phyloP scores from a whole-genome alignment of 1,284 basidiomycete genomes.

The Fomitopsis betulina region DNA sequence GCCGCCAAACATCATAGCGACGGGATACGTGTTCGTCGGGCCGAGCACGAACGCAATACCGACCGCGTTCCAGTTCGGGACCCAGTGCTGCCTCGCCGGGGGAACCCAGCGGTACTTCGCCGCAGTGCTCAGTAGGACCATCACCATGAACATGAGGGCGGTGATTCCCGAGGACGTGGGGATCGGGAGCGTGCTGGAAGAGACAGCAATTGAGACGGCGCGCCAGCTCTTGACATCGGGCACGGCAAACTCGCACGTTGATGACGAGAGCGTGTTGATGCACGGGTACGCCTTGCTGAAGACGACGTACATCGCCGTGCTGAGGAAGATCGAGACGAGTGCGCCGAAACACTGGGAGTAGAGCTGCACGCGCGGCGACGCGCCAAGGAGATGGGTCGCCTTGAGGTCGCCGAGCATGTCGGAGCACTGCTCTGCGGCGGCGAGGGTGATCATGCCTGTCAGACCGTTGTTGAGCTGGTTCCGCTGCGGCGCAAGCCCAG shows the following conservation, averaged over 20 bases:
- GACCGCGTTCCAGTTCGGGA: slow-evolving; percentile 12
- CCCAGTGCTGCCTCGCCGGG: slow-evolving; percentile 7
- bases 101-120: slow-evolving; percentile 15
- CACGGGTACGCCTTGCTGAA: slow-evolving; percentile 67
- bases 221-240: slow-evolving; percentile 62
- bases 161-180: slow-evolving; percentile 55
- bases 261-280: slow-evolving; percentile 34
- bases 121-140: slow-evolving; percentile 13
- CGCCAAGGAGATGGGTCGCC: slow-evolving; percentile 66
- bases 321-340: slow-evolving; percentile 55
- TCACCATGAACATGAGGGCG: slow-evolving; percentile 46
- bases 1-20: slow-evolving; percentile 20
- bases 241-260: slow-evolving; percentile 30
- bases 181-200: slow-evolving; percentile 42
- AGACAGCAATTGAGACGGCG: slow-evolving; percentile 57
- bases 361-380: slow-evolving; percentile 65
- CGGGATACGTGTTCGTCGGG: slow-evolving; percentile 19
- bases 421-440: slow-evolving; percentile 52
- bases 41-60: slow-evolving; percentile 22
- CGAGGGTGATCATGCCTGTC: slow-evolving; percentile 56
- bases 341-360: slow-evolving; percentile 55
- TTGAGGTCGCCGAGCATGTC: slow-evolving; percentile 69
- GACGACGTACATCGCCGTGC: slow-evolving; percentile 52
- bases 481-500: slow-evolving; percentile 30
- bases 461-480: slow-evolving; percentile 55